Evolutionary conservation across 169 alveolate species (phyloP), one percentile per base, ranked within the genome.

Genomic region (Plasmodium fragile): DNA sequence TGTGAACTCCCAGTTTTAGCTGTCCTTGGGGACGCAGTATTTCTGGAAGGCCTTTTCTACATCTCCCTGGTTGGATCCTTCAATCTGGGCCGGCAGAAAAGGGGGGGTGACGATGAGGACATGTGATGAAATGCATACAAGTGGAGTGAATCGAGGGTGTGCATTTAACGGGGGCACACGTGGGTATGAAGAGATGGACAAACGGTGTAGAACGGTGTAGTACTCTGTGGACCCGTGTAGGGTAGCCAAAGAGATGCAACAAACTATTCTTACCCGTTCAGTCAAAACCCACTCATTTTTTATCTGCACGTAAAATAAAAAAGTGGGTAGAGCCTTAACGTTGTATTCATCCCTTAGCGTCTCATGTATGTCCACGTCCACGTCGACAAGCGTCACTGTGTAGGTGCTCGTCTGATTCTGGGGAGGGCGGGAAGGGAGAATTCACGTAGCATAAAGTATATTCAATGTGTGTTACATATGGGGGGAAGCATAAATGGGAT

Each of bases 351-450:
- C 70, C 45, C 43, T 55, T 13, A 87, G 69, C 70, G 49, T 32
- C 34, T 77, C 71, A 52, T 87, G 89, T 5, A 43, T 78, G 71
- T 87, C 93, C 28, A 87, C 93, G 71, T 87, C 93, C 70, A 87
- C 81, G 45, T 53, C 80, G 32, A 87, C 70, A 10, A 87, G 81
- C 32, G 93, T 77, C 32, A 75, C 93, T 53, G 30, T 70, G 71
- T 77, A 78, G 71, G 13, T 41, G 13, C 18, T 55, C 32, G 34
- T 39, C 65, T 87, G 87, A 28, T 77, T 77, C 93, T 87, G 69
- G 11, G 5, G 78, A 25, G 55, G 4, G 22, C 16, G 1, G 25
- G 34, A 11, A 5, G 30, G 43, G 25, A 13, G 78, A 28, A 28
- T 65, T 18, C 13, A 8, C n/a, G 75, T 65, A 28, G 75, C 18